These are phyloP conservation scores for Neurospora sp. DNA, from an alignment of 495 filamentous ascomycete genomes.

Conservation along the genomic window DNA sequence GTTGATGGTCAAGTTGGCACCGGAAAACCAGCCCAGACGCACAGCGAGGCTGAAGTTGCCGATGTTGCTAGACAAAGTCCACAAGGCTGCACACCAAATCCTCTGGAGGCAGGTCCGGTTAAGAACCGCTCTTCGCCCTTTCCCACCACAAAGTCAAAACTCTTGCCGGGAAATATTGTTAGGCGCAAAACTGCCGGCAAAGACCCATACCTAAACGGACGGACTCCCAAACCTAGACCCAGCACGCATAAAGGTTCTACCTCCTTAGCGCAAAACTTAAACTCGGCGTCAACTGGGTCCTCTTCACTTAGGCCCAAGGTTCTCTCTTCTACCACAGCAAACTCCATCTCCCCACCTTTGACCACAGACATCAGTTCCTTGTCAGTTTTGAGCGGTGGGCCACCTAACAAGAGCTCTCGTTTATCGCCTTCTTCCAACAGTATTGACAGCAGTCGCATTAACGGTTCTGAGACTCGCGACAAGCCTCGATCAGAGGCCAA, in stretches of 20 bases:
- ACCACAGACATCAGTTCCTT: background rate
- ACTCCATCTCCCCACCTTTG: background rate
- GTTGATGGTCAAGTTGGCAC: background rate
- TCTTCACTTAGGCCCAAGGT: background rate
- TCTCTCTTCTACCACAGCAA: background rate
- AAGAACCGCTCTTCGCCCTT: background rate
- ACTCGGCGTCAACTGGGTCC: background rate
- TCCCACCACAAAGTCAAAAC: background rate
- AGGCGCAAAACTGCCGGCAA: background rate
- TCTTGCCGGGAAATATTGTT: background rate
- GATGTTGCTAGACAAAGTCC: background rate
- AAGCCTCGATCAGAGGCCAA: background rate
- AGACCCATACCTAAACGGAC: background rate
- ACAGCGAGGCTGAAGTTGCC: background rate
- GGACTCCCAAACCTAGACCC: constrained; percentile 4
- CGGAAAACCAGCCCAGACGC: background rate
- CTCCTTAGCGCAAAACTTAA: background rate
- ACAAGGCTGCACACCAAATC: background rate
- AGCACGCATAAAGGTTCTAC: background rate
- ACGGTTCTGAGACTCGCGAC: background rate
- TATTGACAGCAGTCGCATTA: background rate
- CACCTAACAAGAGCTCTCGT: constrained; percentile 8
- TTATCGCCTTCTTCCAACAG: constrained; percentile 1
- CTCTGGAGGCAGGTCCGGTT: background rate
- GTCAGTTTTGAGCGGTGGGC: constrained; percentile 2